Evolutionary conservation across 495 filamentous ascomycete species (phyloP), one percentile per base, ranked within the genome.

Genomic region (Chaetomidium leptoderma): DNA sequence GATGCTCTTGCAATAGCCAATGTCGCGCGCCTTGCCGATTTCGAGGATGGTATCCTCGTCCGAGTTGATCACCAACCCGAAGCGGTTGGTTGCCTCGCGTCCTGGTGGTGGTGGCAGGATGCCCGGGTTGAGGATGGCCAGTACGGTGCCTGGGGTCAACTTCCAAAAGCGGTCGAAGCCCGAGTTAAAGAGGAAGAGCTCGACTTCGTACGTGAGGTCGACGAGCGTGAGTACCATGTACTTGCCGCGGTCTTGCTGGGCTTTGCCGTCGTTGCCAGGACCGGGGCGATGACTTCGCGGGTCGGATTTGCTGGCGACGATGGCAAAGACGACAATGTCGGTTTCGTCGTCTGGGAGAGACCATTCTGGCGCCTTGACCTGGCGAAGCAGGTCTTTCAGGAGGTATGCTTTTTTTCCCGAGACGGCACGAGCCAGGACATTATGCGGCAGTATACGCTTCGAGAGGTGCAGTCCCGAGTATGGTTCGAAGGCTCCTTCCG

Each of bases 81-180:
- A 99, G 24, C 81, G 78, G 24, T 90, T 89, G 5, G 88, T 92
- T 55, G 89, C 87, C 14, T 84, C 76, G 50, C 83, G 84, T 14
- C 80, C 77, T 3, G 81, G 81, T 0, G 85, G 85, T 3, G 95
- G 95, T 9, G 92, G 89, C 81, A 99, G 86, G 62, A 97, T 86
- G 3, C 73, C 84, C 0, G 95, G 93, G 63, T 97, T 99, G n/a
- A 99, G 76, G 35, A 99, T 86, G 8, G 95, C 93, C 50, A 99
- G 78, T 3, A 97, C 77, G 0, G 89, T 95, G 21, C 95, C 93
- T 3, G 88, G 82, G 0, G 86, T 83, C 5, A 97, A 76, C 65
- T 95, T 91, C 85, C 92, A 96, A 75, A 90, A 97, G 37, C 86
- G 84, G 5, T 89, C 85, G 66, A 96, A 97, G 17, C 88, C 95